These are phyloP conservation scores for Pleomassaria siparia DNA, from an alignment of 2,329 filamentous ascomycete genomes.

Conservation along the genomic window DNA sequence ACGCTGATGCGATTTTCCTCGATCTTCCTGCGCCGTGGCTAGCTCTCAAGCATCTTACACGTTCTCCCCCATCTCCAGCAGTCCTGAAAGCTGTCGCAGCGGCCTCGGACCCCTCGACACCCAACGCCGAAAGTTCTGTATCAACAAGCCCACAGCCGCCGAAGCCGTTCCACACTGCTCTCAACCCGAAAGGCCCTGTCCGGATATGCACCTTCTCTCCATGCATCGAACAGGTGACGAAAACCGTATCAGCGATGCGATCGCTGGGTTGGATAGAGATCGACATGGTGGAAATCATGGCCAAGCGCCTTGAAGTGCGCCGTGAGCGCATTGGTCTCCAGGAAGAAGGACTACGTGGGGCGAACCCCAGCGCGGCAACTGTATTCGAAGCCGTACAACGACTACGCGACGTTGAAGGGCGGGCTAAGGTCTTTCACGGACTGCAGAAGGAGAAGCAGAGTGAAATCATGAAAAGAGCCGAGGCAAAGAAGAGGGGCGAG, in stretches of 20 bases:
- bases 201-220: conserved; percentile 94
- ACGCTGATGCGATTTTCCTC: conserved; percentile 72
- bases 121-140: conserved; percentile 35
- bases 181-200: conserved; percentile 71
- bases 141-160: conserved; percentile 1
- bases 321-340: conserved; percentile 78
- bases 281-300: conserved; percentile 85
- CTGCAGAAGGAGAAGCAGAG: conserved; percentile 43
- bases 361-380: conserved; percentile 68
- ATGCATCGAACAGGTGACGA: conserved; percentile 93
- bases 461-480: conserved; percentile 47
- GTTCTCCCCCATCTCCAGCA: conserved; percentile 43
- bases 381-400: conserved; percentile 78
- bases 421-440: conserved; percentile 65
- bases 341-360: conserved; percentile 65
- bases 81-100: conserved; percentile 24
- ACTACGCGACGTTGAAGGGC: conserved; percentile 71
- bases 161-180: conserved; percentile 49
- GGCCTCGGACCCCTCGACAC: conserved; percentile 40
- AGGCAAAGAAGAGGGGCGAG: conserved; percentile 36
- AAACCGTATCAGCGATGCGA: conserved; percentile 79
- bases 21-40: conserved; percentile 82
- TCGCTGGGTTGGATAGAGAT: conserved; percentile 87
- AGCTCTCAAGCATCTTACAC: conserved; percentile 73
- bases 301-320: conserved; percentile 77